phyloP scores from a whole-genome alignment of 345 rosid species.

The Aquilaria sinensis region DNA sequence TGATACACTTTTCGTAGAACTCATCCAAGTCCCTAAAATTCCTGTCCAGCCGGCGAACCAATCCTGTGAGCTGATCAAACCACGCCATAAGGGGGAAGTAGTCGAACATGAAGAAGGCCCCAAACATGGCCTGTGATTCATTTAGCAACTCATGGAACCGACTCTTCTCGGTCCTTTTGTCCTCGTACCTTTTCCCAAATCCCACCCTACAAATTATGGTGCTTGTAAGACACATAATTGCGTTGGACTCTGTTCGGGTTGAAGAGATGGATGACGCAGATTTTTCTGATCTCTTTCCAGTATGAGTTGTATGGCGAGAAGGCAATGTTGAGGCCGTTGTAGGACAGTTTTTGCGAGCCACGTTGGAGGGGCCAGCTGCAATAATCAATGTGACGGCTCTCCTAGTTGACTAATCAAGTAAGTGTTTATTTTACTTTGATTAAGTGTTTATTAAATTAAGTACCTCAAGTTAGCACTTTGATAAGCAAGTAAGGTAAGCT shows the following conservation, averaged over 20 bases:
- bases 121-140: conserved; percentile 27
- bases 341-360: conserved; percentile 33
- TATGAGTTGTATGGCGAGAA: conserved; percentile 35
- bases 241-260: conserved; percentile 21
- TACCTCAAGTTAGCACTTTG: too few relatives aligned
- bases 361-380: conserved; percentile 33
- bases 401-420: too few relatives aligned
- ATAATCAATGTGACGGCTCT: too few relatives aligned
- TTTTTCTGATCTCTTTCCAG: conserved; percentile 37
- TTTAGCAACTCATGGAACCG: conserved; percentile 19
- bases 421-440: too few relatives aligned
- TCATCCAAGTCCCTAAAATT: too few relatives aligned
- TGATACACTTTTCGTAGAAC: too few relatives aligned
- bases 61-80: too few relatives aligned
- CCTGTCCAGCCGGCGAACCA: too few relatives aligned
- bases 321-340: conserved; percentile 33
- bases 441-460: too few relatives aligned
- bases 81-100: too few relatives aligned
- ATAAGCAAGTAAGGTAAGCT: too few relatives aligned
- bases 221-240: conserved; percentile 2
- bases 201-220: conserved; percentile 19
- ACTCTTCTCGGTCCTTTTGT: conserved; percentile 15
- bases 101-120: background rate
- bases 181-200: conserved; percentile 33
- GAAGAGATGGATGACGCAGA: conserved; percentile 32